Evolutionary conservation across 1,139 yeast species (phyloP).

Genomic region (Taphrina wiesneri): DNA sequence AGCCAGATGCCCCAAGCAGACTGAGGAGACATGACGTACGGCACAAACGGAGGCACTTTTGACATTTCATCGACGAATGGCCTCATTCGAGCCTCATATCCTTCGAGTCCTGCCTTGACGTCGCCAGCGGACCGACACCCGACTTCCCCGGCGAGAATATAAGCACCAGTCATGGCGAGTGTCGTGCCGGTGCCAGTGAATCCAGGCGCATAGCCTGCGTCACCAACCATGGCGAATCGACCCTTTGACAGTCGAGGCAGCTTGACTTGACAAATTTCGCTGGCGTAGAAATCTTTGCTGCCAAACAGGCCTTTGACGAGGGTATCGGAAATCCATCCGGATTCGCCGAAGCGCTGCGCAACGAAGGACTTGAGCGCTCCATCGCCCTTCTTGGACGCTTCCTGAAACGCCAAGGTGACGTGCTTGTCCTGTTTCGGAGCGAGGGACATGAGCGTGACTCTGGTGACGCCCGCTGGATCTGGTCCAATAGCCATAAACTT

Average conservation of each 20-base stretch:
- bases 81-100: conserved; percentile 1
- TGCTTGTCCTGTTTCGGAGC: background rate
- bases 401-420: background rate
- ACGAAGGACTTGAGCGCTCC: conserved; percentile 1
- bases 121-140: background rate
- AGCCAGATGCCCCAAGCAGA: background rate
- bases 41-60: conserved; percentile 1
- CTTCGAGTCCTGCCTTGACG: background rate
- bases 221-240: conserved; percentile 10
- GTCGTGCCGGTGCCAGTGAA: conserved; percentile 13
- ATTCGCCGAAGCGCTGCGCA: background rate
- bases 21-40: background rate
- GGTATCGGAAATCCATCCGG: background rate
- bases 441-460: background rate
- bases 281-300: background rate
- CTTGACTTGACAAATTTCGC: conserved; percentile 2
- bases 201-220: conserved; percentile 19
- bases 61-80: background rate
- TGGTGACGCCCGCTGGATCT: background rate
- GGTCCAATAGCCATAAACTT: conserved; percentile 1
- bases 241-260: background rate
- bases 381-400: background rate
- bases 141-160: conserved; percentile 8
- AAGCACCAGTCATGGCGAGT: conserved; percentile 11
- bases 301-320: background rate